A percentile compares a stretch with the other conserved stretches of the same genome.
phyloP scores from a whole-genome alignment of 2,329 filamentous ascomycete species.

The Diaporthe nobilis region DNA sequence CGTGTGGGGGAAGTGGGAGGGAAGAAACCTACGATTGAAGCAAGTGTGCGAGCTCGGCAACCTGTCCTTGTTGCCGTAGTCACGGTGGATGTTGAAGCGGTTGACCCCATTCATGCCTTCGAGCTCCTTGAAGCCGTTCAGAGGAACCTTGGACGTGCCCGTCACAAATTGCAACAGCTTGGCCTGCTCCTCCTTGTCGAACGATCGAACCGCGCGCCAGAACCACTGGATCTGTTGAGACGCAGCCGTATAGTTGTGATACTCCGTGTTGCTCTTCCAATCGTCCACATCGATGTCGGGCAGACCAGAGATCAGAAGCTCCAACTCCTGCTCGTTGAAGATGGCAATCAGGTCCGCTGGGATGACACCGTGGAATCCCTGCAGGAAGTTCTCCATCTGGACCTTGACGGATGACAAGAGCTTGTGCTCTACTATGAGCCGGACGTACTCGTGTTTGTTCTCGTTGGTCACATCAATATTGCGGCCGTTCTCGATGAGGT shows the following conservation, averaged over 20 bases:
- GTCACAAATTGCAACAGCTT: slow-evolving; percentile 99
- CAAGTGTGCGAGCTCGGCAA: slow-evolving; percentile 97
- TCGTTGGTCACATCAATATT: slow-evolving; percentile 96
- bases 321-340: slow-evolving; percentile 98
- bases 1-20: slow-evolving; percentile 21
- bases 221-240: slow-evolving; percentile 99
- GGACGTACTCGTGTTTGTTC: slow-evolving; percentile 98
- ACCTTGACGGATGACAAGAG: slow-evolving; percentile 92
- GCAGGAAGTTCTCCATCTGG: slow-evolving; percentile 93
- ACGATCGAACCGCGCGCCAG: slow-evolving; percentile 96
- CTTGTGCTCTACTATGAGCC: slow-evolving; percentile 93
- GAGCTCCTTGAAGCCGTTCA: slow-evolving; percentile 98
- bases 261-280: slow-evolving; percentile 99
- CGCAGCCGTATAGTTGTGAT: slow-evolving; percentile 95
- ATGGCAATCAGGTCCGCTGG: slow-evolving; percentile 94
- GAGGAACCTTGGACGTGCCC: slow-evolving; percentile 96
- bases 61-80: slow-evolving; percentile 96
- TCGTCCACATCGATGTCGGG: slow-evolving; percentile 98
- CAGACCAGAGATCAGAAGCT: slow-evolving; percentile 94
- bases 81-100: slow-evolving; percentile 98
- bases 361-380: slow-evolving; percentile 98
- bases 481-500: slow-evolving; percentile 88
- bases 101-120: slow-evolving; percentile 99
- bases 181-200: slow-evolving; percentile 98
- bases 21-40: slow-evolving; percentile 89